These are phyloP conservation scores for Teratosphaeria pseudoeucalypti DNA, from an alignment of 2,329 filamentous ascomycete genomes.

Conservation along the genomic window DNA sequence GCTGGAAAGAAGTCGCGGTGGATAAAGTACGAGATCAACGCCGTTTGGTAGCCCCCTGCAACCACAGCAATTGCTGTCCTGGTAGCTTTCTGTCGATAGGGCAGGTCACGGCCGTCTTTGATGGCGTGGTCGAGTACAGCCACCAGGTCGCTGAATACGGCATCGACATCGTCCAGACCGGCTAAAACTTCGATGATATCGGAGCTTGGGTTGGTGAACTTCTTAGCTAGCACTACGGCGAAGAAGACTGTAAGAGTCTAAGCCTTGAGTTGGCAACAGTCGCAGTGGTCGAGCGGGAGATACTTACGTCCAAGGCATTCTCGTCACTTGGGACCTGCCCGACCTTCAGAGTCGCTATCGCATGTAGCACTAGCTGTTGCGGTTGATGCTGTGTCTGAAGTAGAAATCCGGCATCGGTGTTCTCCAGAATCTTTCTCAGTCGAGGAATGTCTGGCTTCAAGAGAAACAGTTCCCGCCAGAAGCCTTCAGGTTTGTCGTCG, in stretches of 20 bases:
- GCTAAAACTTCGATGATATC: conserved; percentile 86
- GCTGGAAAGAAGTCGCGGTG: conserved; percentile 81
- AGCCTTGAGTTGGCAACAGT: conserved; percentile 29
- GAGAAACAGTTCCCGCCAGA: conserved; percentile 94
- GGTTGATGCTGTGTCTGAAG: conserved; percentile 60
- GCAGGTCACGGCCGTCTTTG: conserved; percentile 60
- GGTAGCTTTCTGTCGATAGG: conserved; percentile 68
- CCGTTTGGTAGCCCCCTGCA: conserved; percentile 92
- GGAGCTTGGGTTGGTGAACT: conserved; percentile 88
- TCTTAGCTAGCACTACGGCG: conserved; percentile 70
- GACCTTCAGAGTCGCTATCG: conserved; percentile 58
- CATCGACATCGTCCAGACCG: conserved; percentile 79
- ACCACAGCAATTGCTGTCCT: conserved; percentile 73
- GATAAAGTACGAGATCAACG: conserved; percentile 86
- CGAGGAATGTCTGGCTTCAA: conserved; percentile 65
- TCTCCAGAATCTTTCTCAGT: conserved; percentile 58
- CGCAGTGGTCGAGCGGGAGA: neutral
- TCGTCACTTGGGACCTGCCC: conserved; percentile 53
- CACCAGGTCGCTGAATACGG: conserved; percentile 80
- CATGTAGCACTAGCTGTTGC: conserved; percentile 65
- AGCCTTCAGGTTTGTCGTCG: conserved; percentile 69
- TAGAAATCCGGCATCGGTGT: conserved; percentile 63
- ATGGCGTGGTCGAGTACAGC: conserved; percentile 72
- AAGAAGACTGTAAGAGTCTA: conserved; percentile 88
- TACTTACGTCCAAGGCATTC: conserved; percentile 73